phyloP scores from a whole-genome alignment of 306 rosid species.

The Quercus dentata region DNA sequence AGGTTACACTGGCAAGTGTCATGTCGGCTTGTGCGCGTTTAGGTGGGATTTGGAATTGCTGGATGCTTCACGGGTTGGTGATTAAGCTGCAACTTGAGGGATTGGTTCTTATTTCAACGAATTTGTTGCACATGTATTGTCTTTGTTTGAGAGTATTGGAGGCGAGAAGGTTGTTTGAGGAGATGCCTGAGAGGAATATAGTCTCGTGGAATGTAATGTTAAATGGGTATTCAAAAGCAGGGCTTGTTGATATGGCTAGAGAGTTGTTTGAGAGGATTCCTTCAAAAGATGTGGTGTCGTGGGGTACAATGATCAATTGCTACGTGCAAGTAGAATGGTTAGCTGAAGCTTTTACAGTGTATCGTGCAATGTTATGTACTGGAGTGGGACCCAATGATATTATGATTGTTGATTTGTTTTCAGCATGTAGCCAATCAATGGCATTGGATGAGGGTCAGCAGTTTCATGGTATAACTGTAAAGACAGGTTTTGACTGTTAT shows the following conservation, averaged over 20 bases:
- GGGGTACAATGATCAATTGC: conserved; percentile 90
- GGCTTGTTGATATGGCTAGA: conserved; percentile 53
- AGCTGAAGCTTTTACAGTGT: conserved; percentile 61
- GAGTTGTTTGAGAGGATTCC: conserved; percentile 68
- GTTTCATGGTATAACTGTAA: conserved; percentile 60
- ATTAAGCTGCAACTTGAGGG: conserved; percentile 45
- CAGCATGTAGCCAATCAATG: conserved; percentile 57
- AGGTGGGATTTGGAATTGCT: conserved; percentile 59
- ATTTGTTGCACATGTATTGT: conserved; percentile 79
- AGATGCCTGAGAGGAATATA: conserved; percentile 63
- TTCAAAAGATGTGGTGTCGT: conserved; percentile 67
- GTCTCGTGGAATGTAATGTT: conserved; percentile 89
- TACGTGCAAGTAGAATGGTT: conserved; percentile 55
- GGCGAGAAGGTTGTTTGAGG: conserved; percentile 55
- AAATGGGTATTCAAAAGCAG: conserved; percentile 72
- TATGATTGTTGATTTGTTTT: conserved; percentile 74
- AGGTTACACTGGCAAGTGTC: conserved; percentile 69
- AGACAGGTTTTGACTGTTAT: conserved; percentile 67
- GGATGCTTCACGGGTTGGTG: conserved; percentile 63
- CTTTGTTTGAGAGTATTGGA: conserved; percentile 53
- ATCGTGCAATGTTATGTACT: conserved; percentile 45
- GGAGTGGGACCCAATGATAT: conserved; percentile 65
- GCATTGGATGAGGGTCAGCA: conserved; percentile 56
- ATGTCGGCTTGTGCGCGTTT: conserved; percentile 54
- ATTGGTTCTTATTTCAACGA: conserved; percentile 58